Evolutionary conservation across 2,329 filamentous ascomycete genomes (phyloP).

Genomic region (Penicillium freii): DNA sequence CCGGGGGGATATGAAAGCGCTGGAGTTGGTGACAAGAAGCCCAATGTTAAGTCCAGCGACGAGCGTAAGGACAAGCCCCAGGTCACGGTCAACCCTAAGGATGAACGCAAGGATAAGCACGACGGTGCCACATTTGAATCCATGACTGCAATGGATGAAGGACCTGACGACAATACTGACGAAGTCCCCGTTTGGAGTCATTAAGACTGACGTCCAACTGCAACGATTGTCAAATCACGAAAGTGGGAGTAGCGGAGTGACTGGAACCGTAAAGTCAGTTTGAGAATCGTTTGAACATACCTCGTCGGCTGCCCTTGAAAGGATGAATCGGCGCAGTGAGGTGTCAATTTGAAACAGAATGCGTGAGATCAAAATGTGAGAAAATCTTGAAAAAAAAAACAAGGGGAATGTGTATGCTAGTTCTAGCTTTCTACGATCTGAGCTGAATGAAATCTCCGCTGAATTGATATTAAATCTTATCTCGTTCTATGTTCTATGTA

Average conservation of each 20-base stretch:
- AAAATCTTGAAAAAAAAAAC: background rate
- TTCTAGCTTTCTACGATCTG: background rate
- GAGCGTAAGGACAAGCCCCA: background rate
- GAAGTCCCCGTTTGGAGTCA: background rate
- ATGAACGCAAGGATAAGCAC: background rate
- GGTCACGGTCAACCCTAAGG: background rate
- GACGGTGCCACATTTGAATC: background rate
- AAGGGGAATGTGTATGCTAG: background rate
- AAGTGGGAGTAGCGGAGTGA: background rate
- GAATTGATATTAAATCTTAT: background rate
- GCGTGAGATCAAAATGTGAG: slow-evolving; percentile 1
- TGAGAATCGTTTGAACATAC: background rate
- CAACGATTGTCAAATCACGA: background rate
- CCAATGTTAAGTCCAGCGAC: background rate
- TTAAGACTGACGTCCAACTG: background rate
- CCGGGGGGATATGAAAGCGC: background rate
- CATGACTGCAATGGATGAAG: background rate
- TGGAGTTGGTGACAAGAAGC: background rate
- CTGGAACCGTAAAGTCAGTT: background rate
- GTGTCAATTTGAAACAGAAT: background rate
- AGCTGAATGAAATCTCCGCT: slow-evolving; percentile 3
- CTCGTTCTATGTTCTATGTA: background rate
- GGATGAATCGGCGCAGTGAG: background rate
- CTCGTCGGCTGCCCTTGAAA: background rate
- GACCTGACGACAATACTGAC: background rate